phyloP scores from a whole-genome alignment of 441 rosid genomes.

The Arabidopsis hybrid region DNA sequence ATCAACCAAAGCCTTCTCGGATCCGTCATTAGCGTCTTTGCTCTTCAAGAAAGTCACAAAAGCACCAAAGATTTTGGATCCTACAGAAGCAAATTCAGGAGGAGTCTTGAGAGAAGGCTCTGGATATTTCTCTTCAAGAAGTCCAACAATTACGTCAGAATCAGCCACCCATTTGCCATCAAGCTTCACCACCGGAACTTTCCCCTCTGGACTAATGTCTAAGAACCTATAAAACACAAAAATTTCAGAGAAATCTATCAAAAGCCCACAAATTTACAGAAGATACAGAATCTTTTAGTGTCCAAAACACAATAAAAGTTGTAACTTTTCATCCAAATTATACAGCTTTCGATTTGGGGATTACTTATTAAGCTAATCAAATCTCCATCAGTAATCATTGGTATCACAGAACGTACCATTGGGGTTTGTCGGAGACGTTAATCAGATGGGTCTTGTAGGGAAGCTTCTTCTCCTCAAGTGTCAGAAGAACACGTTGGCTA shows the following conservation, averaged over 20 bases:
- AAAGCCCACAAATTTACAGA: neutral
- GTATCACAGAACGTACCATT: constrained; percentile 56
- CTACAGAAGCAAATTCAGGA: constrained; percentile 69
- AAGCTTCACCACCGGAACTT: constrained; percentile 77
- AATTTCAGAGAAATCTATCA: constrained; percentile 7
- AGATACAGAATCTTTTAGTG: neutral
- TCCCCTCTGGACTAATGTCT: constrained; percentile 84
- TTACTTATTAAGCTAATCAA: neutral
- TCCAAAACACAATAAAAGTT: neutral
- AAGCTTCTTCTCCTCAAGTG: constrained; percentile 87
- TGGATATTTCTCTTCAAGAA: constrained; percentile 86
- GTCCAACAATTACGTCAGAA: constrained; percentile 79
- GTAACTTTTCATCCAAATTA: neutral
- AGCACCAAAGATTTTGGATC: constrained; percentile 68
- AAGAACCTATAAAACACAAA: constrained; percentile 58
- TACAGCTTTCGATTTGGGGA: neutral
- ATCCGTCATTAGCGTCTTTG: constrained; percentile 78
- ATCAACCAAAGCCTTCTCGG: constrained; percentile 75
- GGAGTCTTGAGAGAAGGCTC: constrained; percentile 79
- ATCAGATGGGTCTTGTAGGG: constrained; percentile 63
- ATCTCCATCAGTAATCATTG: neutral
- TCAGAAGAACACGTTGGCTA: constrained; percentile 68
- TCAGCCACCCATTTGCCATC: constrained; percentile 92
- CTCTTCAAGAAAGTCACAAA: constrained; percentile 71
- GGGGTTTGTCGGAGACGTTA: constrained; percentile 69